Base-by-base conservation (phyloP, 2,329 filamentous ascomycete genomes). In the Calonectria fujianensis region DNA sequence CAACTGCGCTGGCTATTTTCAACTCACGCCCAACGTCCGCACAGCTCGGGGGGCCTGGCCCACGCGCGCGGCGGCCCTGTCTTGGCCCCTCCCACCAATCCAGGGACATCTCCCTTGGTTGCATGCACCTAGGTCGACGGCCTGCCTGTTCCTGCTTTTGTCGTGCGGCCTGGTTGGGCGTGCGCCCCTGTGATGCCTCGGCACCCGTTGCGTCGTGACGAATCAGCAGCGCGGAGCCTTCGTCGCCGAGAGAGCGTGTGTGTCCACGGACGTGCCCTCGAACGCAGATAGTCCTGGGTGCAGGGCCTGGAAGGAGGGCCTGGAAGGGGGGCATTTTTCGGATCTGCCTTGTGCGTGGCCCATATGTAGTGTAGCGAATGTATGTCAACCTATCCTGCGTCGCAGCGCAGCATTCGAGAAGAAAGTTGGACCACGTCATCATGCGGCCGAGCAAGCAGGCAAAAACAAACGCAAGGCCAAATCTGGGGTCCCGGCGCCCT, bases 331-430 rank as follows among this genome's bases (percentile, higher is more conserved):
- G 24, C 50, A 31, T 64, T 57, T 71, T 65, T 48, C 61, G 63
- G 63, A 72, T 69, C 54, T 51, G 50, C 63, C 61, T 41, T 14
- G 31, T 52, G 24, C 1, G 35, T 29, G 66, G 29, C 59, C 57
- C 31, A 20, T 31, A 39, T 32, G 52, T 35, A n/a, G 20, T 24
- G 32, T 27, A 61, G 35, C 18, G 27, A 29, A 29, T 52, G 24
- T 14, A 37, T 37, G 27, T 65, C 51, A 13, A 16, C 51, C n/a
- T 18, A n/a, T 18, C 3, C 20, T 29, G 29, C 6, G 35, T 70
- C 52, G 69, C 35, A 39, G 61, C 24, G 37, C 59, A 73, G 65
- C 35, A 50, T 73, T 69, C 70, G 72, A 74, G 72, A 61, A 74
- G 48, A 18, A 27, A 57, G 67, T 39, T 27, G 66, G 59, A 45